Percentiles rank a stretch among this genome's conserved stretches.
Conservation (phyloP, 192 early-diverging fungal genomes). For the Umbelopsis isabellina region DNA sequence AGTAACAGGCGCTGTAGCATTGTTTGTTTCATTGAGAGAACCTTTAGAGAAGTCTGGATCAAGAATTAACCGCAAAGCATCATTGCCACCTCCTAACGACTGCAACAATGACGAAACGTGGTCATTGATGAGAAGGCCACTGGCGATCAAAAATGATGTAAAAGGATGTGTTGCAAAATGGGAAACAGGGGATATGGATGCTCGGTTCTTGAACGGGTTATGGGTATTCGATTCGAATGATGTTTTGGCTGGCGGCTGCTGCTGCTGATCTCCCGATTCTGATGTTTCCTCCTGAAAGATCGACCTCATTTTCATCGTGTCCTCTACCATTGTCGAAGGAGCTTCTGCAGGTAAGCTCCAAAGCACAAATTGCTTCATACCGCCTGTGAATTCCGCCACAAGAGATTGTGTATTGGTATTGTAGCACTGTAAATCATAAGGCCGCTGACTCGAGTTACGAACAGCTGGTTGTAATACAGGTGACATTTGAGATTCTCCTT, state of each 20-base stretch:
- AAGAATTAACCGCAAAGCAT: constrained; percentile 21
- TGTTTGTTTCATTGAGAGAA: not conserved
- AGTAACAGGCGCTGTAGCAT: not conserved
- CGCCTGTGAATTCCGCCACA: constrained; percentile 20
- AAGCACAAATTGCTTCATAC: constrained; percentile 13
- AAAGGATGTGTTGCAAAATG: constrained; percentile 21
- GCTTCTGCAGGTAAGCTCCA: constrained; percentile 4
- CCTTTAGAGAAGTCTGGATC: constrained; percentile 22
- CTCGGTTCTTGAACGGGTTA: not conserved
- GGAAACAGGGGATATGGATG: not conserved
- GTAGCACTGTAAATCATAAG: constrained; percentile 23
- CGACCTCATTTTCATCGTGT: not conserved
- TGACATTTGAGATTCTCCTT: constrained; percentile 9
- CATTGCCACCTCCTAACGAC: constrained; percentile 20
- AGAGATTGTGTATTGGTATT: not conserved
- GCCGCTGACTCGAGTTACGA: not conserved
- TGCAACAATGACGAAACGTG: constrained; percentile 22
- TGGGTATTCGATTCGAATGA: constrained; percentile 1
- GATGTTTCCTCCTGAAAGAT: not conserved
- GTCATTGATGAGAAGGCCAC: constrained; percentile 21
- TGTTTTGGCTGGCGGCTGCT: not conserved
- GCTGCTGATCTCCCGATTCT: not conserved
- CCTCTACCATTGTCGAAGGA: not conserved
- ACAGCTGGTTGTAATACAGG: constrained; percentile 1
- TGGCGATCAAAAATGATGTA: constrained; percentile 5